These are phyloP conservation scores for Baorangia bicolor DNA, from an alignment of 768 basidiomycete genomes.

Conservation along the genomic window DNA sequence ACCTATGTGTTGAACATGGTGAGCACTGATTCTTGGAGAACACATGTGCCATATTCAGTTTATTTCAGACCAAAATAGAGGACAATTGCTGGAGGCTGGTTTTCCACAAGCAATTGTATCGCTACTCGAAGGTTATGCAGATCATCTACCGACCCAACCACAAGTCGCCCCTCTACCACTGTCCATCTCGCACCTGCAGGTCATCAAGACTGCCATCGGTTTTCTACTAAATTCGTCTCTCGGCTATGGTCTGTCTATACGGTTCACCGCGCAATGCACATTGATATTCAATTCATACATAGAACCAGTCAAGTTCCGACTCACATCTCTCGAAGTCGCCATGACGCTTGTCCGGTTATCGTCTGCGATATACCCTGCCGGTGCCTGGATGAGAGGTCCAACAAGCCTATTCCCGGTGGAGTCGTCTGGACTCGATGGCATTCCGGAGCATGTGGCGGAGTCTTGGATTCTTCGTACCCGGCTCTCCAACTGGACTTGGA, in stretches of 20 bases:
- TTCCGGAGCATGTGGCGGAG: slow-evolving; percentile 40
- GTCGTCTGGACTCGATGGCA: slow-evolving; percentile 10
- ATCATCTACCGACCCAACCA: slow-evolving; percentile 39
- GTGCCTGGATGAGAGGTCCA: slow-evolving; percentile 52
- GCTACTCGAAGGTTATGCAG: slow-evolving; percentile 64
- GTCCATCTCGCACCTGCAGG: slow-evolving; percentile 60
- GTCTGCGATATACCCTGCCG: slow-evolving; percentile 69
- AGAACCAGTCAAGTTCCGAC: slow-evolving; percentile 71
- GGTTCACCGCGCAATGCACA: not conserved
- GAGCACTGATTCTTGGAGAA: slow-evolving; percentile 20
- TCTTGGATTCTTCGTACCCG: slow-evolving; percentile 65
- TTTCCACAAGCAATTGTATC: slow-evolving; percentile 67
- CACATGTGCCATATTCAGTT: slow-evolving; percentile 3
- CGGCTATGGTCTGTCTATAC: slow-evolving; percentile 60
- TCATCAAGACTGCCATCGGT: slow-evolving; percentile 77
- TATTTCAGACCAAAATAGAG: slow-evolving; percentile 69
- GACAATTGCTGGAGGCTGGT: slow-evolving; percentile 64
- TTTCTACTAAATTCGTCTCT: slow-evolving; percentile 77
- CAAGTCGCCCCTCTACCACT: slow-evolving; percentile 48
- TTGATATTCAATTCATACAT: slow-evolving; percentile 4
- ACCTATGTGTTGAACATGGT: slow-evolving; percentile 85
- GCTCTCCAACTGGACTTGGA: slow-evolving; percentile 77
- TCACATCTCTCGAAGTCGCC: slow-evolving; percentile 69
- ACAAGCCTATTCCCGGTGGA: slow-evolving; percentile 25
- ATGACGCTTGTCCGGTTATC: slow-evolving; percentile 68